Base-by-base conservation (phyloP, 257 asterid genomes). In the Prunella vulgaris region DNA sequence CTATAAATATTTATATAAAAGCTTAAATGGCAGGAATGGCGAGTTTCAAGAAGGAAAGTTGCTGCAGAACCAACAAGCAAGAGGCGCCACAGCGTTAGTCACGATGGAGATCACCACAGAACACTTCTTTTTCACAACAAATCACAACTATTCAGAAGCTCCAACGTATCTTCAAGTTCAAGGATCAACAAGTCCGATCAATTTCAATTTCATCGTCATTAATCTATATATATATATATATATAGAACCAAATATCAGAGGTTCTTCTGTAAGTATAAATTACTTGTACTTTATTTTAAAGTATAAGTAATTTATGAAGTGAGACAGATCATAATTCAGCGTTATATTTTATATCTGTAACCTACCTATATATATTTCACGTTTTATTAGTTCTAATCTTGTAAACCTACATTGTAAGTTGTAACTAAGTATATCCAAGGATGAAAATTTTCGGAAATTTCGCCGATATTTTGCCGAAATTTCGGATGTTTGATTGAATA, bases 11-110 rank as follows among this genome's bases (percentile, higher is more conserved):
- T 35, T 35, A 35, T 8, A 35, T 35, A 7, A 35, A 35, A 35
- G 52, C 18, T 3, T 44, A 44, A 20, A 53, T 18, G 5, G 18
- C 60, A 73, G 77, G 77, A 73, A 8, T 64, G 51, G 72, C 71
- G 71, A 60, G 58, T 71, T 13, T 48, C 54, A 17, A 54, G 64
- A 21, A 28, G 57, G 18, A 64, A 27, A 27, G 71, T 5, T 1
- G 37, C 9, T 32, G 59, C 28, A 10, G 72, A 73, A 35, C 77
- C 77, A 9, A 64, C 69, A 52, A 64, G 72, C 54, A 73, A 64
- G 60, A 64, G 77, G 66, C 77, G 71, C 5, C 77, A 73, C n/a
- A 73, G 77, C 40, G 60, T 73, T 1, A 64, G 77, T 28, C 77
- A 73, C 18, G 77, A 73, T 14, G 72, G 72, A 27, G 66, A 64